phyloP scores from a whole-genome alignment of 768 basidiomycete species.

The Lentinula aciculospora region DNA sequence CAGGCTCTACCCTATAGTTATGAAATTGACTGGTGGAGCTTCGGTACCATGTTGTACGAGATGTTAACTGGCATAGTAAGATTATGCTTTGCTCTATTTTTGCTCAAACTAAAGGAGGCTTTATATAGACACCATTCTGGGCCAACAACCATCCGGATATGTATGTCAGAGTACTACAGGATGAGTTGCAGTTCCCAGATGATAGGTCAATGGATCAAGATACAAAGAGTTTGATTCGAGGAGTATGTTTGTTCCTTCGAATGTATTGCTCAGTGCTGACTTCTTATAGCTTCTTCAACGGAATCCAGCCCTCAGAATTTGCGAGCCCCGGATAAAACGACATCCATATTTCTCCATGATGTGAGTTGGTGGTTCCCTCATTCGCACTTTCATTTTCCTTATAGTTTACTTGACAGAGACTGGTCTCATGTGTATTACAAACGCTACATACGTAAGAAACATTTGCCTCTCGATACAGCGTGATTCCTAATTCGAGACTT shows the following conservation, averaged over 20 bases:
- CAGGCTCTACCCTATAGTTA: slow-evolving; percentile 87
- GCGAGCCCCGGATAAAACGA: slow-evolving; percentile 88
- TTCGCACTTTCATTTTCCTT: background rate
- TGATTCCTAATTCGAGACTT: slow-evolving; percentile 1
- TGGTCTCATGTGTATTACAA: slow-evolving; percentile 94
- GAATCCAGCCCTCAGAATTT: slow-evolving; percentile 85
- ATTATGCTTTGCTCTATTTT: too few species aligned
- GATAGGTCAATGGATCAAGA: slow-evolving; percentile 91
- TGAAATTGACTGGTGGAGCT: slow-evolving; percentile 97
- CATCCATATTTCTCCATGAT: slow-evolving; percentile 97
- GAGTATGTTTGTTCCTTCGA: slow-evolving; percentile 47
- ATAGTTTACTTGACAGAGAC: slow-evolving; percentile 47
- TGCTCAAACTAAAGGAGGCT: too few species aligned
- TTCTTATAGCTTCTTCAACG: slow-evolving; percentile 76
- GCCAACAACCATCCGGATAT: slow-evolving; percentile 91
- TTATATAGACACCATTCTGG: slow-evolving; percentile 87
- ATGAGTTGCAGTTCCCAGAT: slow-evolving; percentile 85
- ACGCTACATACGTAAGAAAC: slow-evolving; percentile 77
- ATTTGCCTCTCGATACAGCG: background rate
- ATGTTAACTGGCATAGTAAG: slow-evolving; percentile 94
- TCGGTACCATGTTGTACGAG: slow-evolving; percentile 97
- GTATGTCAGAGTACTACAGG: slow-evolving; percentile 90
- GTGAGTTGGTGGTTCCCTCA: slow-evolving; percentile 36
- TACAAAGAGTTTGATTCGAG: slow-evolving; percentile 92
- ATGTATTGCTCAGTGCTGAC: slow-evolving; percentile 7